Evolutionary conservation across 2,329 filamentous ascomycete genomes (phyloP), one percentile per base, ranked within the genome.

Genomic region (Penicillium palitans): DNA sequence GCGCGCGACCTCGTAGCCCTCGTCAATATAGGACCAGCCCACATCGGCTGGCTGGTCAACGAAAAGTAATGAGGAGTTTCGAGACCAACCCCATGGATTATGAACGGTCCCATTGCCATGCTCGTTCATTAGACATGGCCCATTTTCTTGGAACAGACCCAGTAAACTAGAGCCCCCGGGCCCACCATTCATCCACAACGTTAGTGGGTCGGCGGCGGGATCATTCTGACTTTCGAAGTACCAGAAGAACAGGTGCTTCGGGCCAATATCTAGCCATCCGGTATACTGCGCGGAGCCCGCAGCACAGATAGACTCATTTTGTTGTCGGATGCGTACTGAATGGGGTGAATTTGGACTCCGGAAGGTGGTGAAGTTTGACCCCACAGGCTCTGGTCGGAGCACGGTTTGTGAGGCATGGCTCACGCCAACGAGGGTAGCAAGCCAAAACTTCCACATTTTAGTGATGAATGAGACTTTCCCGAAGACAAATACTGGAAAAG

Each of bases 181-280:
- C 6, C 82, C 82, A 29, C 82, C 82, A 65, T 80, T 83, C 60
- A 84, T 74, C 72, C 76, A 84, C 59, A 83, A 74, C 4, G 79
- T 80, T 50, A 83, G 71, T 6, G 81, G 81, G 47, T 80, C 78
- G 27, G 71, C 75, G 33, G 78, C 74, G 4, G 79, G 77, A 42
- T 74, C 70, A 47, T 78, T 75, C 19, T 76, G 70, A 33, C 74
- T 70, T 63, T 78, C 75, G 45, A 78, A 71, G 58, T 75, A 78
- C 76, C 76, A 78, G 64, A 76, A 78, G 58, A 78, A 78, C n/a
- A 56, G 21, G 31, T 62, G 56, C 4, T 45, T 55, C 1, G 52
- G 49, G 7, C 61, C 61, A 25, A 62, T 53, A 19, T 62, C 61
- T 12, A 62, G 25, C 61, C 61, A 62, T 47, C 63, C 63, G 8